Conservation (phyloP, 176 grass and related monocot species). For the Carex scoparia region DNA sequence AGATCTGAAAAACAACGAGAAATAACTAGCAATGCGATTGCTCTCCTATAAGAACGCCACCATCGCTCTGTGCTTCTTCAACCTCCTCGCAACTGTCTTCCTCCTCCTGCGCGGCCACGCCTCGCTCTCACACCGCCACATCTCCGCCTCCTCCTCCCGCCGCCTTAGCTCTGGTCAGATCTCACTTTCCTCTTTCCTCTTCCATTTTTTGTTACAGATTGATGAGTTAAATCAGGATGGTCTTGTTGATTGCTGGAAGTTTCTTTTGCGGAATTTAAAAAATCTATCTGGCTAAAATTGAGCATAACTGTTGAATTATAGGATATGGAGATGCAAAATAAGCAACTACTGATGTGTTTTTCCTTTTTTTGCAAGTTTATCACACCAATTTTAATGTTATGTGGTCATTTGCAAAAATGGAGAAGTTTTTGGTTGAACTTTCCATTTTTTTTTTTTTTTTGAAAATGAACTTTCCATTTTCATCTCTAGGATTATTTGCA, state of each 20-base stretch:
- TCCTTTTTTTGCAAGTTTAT: not conserved
- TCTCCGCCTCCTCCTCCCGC: not conserved
- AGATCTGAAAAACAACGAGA: not conserved
- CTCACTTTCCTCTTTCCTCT: not conserved
- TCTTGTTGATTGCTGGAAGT: not conserved
- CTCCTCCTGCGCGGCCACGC: constrained; percentile 18
- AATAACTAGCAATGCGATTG: not conserved
- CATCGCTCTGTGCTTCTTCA: constrained; percentile 32
- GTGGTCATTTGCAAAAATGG: no score
- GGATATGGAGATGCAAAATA: not conserved
- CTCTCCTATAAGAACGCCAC: constrained; percentile 32
- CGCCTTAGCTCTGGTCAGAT: constrained; percentile 22
- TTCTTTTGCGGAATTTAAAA: not conserved
- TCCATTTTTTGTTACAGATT: not conserved
- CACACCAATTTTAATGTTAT: not conserved
- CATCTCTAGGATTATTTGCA: not conserved
- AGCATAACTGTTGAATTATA: not conserved
- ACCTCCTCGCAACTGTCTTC: constrained; percentile 30
- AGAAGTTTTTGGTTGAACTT: no score
- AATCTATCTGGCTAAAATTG: not conserved
- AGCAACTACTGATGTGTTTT: not conserved
- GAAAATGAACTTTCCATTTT: not conserved
- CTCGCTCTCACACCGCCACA: not conserved
- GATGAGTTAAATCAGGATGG: not conserved
- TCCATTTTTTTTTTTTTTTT: no score